A percentile compares a stretch with the other conserved stretches of the same genome.
These are phyloP conservation scores for Ophiorrhiza pumila DNA, from an alignment of 257 asterid genomes.

Conservation along the genomic window DNA sequence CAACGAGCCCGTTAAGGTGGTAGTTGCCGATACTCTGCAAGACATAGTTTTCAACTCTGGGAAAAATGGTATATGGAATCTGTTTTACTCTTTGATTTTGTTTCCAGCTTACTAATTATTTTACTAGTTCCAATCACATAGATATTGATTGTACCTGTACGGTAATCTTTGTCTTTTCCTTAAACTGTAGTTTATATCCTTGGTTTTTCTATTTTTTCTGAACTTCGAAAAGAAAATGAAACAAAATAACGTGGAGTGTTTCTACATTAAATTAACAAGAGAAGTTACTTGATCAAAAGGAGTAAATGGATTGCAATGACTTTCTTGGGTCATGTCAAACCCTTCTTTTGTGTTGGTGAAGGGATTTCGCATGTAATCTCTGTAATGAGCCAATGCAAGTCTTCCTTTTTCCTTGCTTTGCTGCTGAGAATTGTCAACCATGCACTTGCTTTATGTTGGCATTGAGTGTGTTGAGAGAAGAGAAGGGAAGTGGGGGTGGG, in stretches of 20 bases:
- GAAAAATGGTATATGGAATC: conserved; percentile 24
- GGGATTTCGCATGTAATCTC: neutral
- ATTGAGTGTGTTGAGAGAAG: too few species aligned
- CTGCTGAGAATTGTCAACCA: neutral
- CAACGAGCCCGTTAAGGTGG: conserved; percentile 34
- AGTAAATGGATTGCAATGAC: neutral
- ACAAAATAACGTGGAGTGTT: neutral
- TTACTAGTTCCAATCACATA: neutral
- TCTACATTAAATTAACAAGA: neutral
- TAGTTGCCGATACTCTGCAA: conserved; percentile 28
- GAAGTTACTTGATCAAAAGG: neutral
- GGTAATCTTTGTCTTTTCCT: neutral
- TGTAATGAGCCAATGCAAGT: neutral
- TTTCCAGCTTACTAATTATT: neutral
- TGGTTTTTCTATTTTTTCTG: neutral
- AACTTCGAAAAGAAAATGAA: neutral
- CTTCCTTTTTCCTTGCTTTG: neutral
- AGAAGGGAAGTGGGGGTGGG: too few species aligned
- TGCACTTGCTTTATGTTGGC: too few species aligned
- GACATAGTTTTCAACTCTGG: conserved; percentile 30
- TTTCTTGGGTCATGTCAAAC: neutral
- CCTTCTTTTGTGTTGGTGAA: neutral
- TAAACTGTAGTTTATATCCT: neutral
- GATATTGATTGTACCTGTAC: neutral
- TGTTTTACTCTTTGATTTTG: neutral